Base-by-base conservation (phyloP, 768 basidiomycete genomes). In the Asterophora parasitica region DNA sequence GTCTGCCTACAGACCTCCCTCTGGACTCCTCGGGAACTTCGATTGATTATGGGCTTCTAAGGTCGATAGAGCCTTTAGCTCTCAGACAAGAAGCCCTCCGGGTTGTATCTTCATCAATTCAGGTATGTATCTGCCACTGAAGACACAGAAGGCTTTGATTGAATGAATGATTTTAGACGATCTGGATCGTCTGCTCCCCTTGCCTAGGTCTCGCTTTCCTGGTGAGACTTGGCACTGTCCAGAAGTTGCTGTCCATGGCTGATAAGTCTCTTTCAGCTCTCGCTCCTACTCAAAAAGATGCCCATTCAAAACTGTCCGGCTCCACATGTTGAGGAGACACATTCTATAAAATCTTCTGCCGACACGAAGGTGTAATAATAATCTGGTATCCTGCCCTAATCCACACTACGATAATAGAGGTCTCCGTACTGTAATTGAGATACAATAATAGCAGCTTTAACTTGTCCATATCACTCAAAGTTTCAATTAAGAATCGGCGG, bases 181-280 rank as follows among this genome's bases (percentile, higher is more conserved):
- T 90, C 49, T 90, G 88, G 88, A 76, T 77, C 12, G 75, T 84
- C 28, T 89, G 85, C 62, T 68, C 79, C 33, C 86, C 88, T 16
- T 79, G 81, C 59, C 63, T 90, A 42, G 82, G 80, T 26, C 58
- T 81, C 45, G 82, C 86, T 31, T 74, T 80, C 57, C 57, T 87
- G 63, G 83, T 86, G 59, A 57, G 66, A 51, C 34, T 50, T 31
- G 44, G 23, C 38, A 48, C 19, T 43, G 33, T 49, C 43, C 31
- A 32, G n/a, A n/a, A n/a, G 30, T 34, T 12, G 10, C 31, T 17
- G 40, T n/a, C 12, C 34, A 35, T 16, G 19, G 32, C 42, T 51
- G 36, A 58, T 46, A 35, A 30, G 44, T 33, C 32, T 11, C 40
- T 43, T 36, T 48, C 47, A 77, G 76, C 54, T 75, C 44, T 74